These are phyloP conservation scores for Lentinula sp. DNA, from an alignment of 768 basidiomycete genomes.

Conservation along the genomic window DNA sequence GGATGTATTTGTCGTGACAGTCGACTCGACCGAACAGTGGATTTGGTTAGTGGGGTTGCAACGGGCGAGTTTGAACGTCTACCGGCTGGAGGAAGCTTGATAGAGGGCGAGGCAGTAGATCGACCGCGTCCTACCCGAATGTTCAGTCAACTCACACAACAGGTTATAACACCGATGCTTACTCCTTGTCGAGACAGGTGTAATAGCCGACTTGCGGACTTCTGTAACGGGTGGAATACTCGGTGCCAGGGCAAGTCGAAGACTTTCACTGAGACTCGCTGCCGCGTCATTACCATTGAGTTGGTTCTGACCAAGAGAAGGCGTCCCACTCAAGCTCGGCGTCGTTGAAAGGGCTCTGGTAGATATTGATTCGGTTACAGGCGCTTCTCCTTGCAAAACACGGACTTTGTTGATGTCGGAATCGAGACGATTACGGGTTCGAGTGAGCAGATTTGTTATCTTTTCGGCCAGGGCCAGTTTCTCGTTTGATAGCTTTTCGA, in stretches of 20 bases:
- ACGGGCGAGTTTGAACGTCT: constrained; percentile 21
- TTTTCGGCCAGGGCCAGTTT: constrained; percentile 41
- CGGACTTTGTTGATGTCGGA: constrained; percentile 42
- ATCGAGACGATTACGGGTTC: constrained; percentile 46
- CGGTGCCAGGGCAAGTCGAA: neutral
- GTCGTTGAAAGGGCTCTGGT: neutral
- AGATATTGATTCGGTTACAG: constrained; percentile 10
- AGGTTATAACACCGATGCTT: constrained; percentile 7
- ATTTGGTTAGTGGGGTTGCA: constrained; percentile 26
- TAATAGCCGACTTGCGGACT: constrained; percentile 16
- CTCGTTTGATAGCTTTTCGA: constrained; percentile 37
- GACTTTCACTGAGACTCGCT: neutral
- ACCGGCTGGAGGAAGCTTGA: constrained; percentile 29
- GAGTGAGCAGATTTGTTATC: constrained; percentile 39
- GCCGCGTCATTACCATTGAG: neutral
- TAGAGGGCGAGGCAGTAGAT: constrained; percentile 26
- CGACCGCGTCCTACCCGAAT: neutral
- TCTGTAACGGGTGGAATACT: neutral
- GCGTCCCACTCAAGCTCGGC: neutral
- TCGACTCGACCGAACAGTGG: constrained; percentile 34
- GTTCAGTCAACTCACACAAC: neutral
- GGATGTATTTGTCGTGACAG: constrained; percentile 40
- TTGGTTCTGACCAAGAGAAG: neutral
- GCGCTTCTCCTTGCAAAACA: constrained; percentile 38
- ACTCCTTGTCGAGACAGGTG: constrained; percentile 33